These are phyloP conservation scores for Penicillium cosmopolitanum DNA, from an alignment of 495 filamentous ascomycete genomes.

Conservation along the genomic window DNA sequence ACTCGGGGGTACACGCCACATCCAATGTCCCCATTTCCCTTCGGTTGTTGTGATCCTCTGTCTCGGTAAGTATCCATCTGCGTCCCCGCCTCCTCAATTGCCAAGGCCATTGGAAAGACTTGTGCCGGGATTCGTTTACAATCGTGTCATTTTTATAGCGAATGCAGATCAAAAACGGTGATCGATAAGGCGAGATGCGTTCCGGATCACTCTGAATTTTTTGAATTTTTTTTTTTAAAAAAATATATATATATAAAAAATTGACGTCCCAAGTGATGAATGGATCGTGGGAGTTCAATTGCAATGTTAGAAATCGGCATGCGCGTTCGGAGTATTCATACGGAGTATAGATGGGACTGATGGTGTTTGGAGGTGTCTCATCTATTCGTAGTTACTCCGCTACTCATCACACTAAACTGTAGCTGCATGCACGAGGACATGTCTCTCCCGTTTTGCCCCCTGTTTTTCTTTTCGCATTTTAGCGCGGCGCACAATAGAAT, in stretches of 20 bases:
- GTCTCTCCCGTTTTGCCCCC: background rate
- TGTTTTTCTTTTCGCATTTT: background rate
- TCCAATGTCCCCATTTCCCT: background rate
- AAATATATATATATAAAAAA: background rate
- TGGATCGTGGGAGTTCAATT: background rate
- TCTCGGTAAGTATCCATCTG: background rate
- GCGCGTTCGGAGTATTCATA: background rate
- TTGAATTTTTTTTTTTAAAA: no score
- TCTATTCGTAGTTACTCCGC: background rate
- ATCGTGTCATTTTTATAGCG: conserved; percentile 2
- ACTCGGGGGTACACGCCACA: background rate
- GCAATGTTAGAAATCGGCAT: background rate
- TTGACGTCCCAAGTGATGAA: background rate
- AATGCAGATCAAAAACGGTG: conserved; percentile 11
- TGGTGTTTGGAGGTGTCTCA: conserved; percentile 1
- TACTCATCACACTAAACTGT: background rate
- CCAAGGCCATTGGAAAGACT: background rate
- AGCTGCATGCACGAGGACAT: conserved; percentile 1
- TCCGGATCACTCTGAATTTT: background rate
- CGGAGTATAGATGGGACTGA: background rate
- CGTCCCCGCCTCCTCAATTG: conserved; percentile 4
- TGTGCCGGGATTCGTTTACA: background rate
- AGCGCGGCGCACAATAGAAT: background rate
- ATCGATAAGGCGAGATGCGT: conserved; percentile 7
- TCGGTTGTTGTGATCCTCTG: background rate